Base-by-base conservation (phyloP, 306 rosid species). In the Pyrus bretschneideri region DNA sequence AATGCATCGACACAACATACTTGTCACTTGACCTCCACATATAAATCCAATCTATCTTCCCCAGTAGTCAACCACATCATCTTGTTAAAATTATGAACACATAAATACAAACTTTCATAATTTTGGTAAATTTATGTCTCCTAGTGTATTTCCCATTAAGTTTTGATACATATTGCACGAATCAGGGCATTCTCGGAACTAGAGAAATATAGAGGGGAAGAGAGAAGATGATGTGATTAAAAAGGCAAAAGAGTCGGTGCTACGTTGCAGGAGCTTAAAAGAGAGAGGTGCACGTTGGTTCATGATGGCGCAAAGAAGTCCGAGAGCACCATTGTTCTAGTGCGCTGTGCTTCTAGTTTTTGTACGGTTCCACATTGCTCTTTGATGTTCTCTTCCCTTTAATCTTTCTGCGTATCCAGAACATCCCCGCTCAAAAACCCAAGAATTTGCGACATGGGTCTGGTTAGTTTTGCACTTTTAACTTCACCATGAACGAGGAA, bases 231-330 rank as follows among this genome's bases (percentile, higher is more conserved):
- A 67, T 60, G 33, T 10, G 9, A 15, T 38, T 38, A 49, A 15
- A 62, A 76, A 75, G 57, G 69, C 31, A 65, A 51, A n/a, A 23
- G 55, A 69, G 78, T 54, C 62, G 30, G 69, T 81, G 79, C 29
- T 66, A 66, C 18, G 70, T 6, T 66, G 70, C 70, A 66, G 70
- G 80, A 82, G 83, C 75, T 73, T 67, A 63, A 79, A 76, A 74
- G 62, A 74, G 54, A 67, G 25, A 73, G 81, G 66, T 25, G 76
- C 92, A 90, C 85, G 85, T 71, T 81, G 84, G 31, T 79, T 70
- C 83, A 86, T 87, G 76, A 89, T 90, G 89, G 83, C 80, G 81
- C 72, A 17, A 65, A 40, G 40, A 38, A 45, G 69, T 40, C 63
- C 68, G 19, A 51, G 23, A 31, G 38, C 35, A 68, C 73, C 72